These are phyloP conservation scores for Candida germanica DNA, from an alignment of 805 yeast species.

Conservation along the genomic window DNA sequence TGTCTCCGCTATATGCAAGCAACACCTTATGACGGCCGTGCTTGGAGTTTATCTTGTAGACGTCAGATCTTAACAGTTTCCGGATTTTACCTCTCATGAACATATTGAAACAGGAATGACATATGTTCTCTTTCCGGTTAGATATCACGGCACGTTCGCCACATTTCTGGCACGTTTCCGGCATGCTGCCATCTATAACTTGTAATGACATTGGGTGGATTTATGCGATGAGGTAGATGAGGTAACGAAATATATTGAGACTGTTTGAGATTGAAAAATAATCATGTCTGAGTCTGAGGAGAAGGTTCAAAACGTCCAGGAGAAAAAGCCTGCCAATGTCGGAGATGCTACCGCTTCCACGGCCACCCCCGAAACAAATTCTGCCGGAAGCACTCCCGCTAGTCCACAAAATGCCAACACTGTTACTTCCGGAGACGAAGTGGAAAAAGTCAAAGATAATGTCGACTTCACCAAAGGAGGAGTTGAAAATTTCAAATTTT, in stretches of 20 bases:
- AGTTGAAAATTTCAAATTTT: conserved; percentile 53
- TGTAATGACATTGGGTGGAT: conserved; percentile 12
- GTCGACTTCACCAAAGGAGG: conserved; percentile 57
- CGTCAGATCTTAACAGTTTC: conserved; percentile 69
- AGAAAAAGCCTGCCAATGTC: no score
- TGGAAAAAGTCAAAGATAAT: conserved; percentile 32
- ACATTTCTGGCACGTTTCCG: conserved; percentile 48
- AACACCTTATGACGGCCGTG: conserved; percentile 44
- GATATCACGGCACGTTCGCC: conserved; percentile 37
- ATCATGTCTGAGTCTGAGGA: conserved; percentile 1
- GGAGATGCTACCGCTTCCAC: no score
- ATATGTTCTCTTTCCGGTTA: conserved; percentile 64
- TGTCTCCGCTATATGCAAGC: conserved; percentile 64
- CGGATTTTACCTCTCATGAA: conserved; percentile 80
- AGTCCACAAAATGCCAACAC: not conserved
- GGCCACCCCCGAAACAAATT: not conserved
- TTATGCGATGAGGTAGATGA: conserved; percentile 3
- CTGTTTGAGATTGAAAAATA: no score
- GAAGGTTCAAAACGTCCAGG: no score
- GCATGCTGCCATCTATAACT: conserved; percentile 1
- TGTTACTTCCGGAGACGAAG: conserved; percentile 20
- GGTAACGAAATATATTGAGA: conserved; percentile 2
- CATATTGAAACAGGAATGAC: conserved; percentile 63
- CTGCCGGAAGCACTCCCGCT: not conserved
- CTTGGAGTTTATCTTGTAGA: conserved; percentile 57